Percentiles rank a stretch among this genome's conserved stretches.
phyloP scores from a whole-genome alignment of 2,329 filamentous ascomycete genomes.

The Microcyclospora tardicrescens region DNA sequence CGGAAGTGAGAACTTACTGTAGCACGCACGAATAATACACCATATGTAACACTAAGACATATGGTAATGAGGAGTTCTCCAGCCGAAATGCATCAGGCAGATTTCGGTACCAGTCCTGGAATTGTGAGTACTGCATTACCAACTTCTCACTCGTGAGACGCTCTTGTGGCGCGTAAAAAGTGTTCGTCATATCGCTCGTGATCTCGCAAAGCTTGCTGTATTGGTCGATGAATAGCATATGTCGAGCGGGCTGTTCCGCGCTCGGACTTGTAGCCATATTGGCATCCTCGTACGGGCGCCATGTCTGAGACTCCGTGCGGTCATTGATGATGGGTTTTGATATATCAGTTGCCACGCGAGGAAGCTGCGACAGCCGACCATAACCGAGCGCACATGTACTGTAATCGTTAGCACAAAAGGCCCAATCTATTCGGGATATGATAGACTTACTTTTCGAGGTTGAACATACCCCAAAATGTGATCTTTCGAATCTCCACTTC shows the following conservation, averaged over 20 bases:
- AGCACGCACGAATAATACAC: conserved; percentile 24
- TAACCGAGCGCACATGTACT: conserved; percentile 34
- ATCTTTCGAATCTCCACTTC: conserved; percentile 38
- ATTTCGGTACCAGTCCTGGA: conserved; percentile 57
- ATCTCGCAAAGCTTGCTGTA: conserved; percentile 63
- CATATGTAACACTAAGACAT: conserved; percentile 51
- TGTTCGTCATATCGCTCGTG: conserved; percentile 56
- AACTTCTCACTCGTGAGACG: conserved; percentile 52
- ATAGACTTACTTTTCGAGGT: conserved; percentile 32
- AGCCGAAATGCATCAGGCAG: conserved; percentile 53
- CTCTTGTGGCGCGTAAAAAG: conserved; percentile 57
- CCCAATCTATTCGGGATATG: background rate
- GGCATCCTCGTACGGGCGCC: conserved; percentile 26
- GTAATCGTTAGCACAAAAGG: conserved; percentile 5
- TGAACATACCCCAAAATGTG: conserved; percentile 42
- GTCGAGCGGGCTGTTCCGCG: conserved; percentile 53
- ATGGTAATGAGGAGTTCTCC: conserved; percentile 57
- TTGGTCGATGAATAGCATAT: conserved; percentile 30
- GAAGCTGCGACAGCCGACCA: conserved; percentile 36
- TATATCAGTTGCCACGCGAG: conserved; percentile 35
- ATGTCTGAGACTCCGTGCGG: conserved; percentile 20
- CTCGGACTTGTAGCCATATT: conserved; percentile 39
- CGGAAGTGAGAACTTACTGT: conserved; percentile 52
- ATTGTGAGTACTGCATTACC: conserved; percentile 52
- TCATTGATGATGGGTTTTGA: conserved; percentile 29